phyloP scores from a whole-genome alignment of 1,284 basidiomycete genomes.

The Ceratobasidium sp. region DNA sequence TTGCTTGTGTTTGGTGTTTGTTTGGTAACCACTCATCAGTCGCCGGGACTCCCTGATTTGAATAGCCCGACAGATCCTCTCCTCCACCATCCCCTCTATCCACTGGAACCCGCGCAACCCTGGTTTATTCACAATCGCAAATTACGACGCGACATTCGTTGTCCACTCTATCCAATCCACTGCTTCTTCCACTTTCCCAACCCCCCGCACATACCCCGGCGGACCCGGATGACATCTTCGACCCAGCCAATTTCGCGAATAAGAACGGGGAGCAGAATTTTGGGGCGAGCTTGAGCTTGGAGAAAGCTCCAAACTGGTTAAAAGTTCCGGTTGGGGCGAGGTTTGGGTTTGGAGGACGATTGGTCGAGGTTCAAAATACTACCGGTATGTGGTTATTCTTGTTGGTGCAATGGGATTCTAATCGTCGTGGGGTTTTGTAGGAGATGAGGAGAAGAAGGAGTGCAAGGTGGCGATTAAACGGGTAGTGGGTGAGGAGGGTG shows the following conservation, averaged over 20 bases:
- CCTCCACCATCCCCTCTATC: too few species aligned
- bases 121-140: slow-evolving; percentile 86
- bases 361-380: too few species aligned
- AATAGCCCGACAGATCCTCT: too few species aligned
- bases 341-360: slow-evolving; percentile 98
- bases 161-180: slow-evolving; percentile 94
- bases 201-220: too few species aligned
- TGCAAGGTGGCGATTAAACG: slow-evolving; percentile 81
- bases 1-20: too few species aligned
- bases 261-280: slow-evolving; percentile 56
- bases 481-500: slow-evolving; percentile 86
- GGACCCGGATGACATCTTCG: slow-evolving; percentile 77
- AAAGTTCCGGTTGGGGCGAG: slow-evolving; percentile 84
- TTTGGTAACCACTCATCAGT: too few species aligned
- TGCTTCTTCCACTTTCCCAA: slow-evolving; percentile 49
- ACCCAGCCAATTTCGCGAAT: slow-evolving; percentile 36
- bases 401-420: too few species aligned
- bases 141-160: slow-evolving; percentile 83
- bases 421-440: too few species aligned
- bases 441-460: slow-evolving; percentile 84
- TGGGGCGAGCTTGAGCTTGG: slow-evolving; percentile 77
- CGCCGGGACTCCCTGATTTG: too few species aligned
- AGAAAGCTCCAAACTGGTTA: slow-evolving; percentile 97
- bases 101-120: slow-evolving; percentile 99
- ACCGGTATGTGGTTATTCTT: too few species aligned